These are phyloP conservation scores for Trichoderma harzianum DNA, from an alignment of 2,329 filamentous ascomycete species.

Conservation along the genomic window DNA sequence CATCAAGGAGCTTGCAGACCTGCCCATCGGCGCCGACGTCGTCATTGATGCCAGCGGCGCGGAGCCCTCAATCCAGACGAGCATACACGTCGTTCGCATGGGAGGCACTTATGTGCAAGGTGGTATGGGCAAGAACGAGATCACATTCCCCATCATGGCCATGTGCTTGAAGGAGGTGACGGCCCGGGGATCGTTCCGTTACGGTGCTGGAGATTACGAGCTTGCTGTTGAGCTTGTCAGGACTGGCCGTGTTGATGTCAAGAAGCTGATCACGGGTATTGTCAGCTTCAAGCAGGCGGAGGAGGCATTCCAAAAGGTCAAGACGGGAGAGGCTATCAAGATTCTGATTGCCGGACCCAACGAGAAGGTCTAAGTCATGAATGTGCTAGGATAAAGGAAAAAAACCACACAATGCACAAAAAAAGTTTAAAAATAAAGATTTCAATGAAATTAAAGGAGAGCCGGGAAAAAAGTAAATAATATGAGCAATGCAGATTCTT, in stretches of 20 bases:
- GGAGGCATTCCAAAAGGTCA: slow-evolving; percentile 81
- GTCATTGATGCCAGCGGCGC: slow-evolving; percentile 80
- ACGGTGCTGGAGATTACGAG: slow-evolving; percentile 82
- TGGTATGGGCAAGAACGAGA: slow-evolving; percentile 85
- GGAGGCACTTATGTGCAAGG: slow-evolving; percentile 81
- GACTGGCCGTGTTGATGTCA: slow-evolving; percentile 71
- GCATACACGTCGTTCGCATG: slow-evolving; percentile 64
- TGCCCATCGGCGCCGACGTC: slow-evolving; percentile 68
- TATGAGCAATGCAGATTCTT: neutral
- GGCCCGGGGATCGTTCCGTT: slow-evolving; percentile 83
- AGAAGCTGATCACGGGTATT: slow-evolving; percentile 73
- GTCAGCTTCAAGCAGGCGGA: slow-evolving; percentile 82
- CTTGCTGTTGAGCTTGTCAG: slow-evolving; percentile 75
- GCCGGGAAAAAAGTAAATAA: neutral
- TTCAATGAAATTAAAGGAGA: neutral
- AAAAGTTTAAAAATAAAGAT: neutral
- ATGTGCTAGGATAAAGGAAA: neutral
- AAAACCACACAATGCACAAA: neutral
- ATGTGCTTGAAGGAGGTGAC: slow-evolving; percentile 88
- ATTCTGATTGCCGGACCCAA: slow-evolving; percentile 65
- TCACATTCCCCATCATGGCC: slow-evolving; percentile 88
- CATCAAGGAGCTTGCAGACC: slow-evolving; percentile 59
- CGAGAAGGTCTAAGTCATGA: slow-evolving; percentile 31
- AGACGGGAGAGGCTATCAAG: slow-evolving; percentile 75
- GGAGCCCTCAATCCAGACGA: slow-evolving; percentile 72